Evolutionary conservation across 352 stramenopile genomes (phyloP).

Genomic region (Phytophthora tubulina): DNA sequence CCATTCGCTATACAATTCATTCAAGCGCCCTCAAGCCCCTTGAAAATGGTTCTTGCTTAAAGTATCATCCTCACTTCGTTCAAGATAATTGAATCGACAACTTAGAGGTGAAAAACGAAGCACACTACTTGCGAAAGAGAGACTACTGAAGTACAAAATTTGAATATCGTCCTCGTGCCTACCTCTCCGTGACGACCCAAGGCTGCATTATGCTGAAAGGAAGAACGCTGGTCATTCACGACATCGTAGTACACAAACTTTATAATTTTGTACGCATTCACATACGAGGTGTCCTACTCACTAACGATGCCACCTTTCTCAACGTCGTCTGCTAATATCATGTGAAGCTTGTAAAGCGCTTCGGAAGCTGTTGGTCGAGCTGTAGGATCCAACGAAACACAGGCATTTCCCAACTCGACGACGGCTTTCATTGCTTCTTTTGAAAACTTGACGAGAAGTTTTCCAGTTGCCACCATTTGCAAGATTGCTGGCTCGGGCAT

Average conservation of each 20-base stretch:
- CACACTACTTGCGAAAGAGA: too few species aligned
- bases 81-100: neutral
- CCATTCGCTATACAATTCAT: too few species aligned
- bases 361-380: slow-evolving; percentile 47
- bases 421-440: slow-evolving; percentile 19
- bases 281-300: neutral
- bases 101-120: neutral
- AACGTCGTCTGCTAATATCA: slow-evolving; percentile 30
- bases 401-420: slow-evolving; percentile 45
- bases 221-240: too few species aligned
- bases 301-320: slow-evolving; percentile 6
- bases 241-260: too few species aligned
- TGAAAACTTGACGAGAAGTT: slow-evolving; percentile 55
- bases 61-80: slow-evolving; percentile 1
- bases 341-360: slow-evolving; percentile 53
- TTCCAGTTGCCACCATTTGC: slow-evolving; percentile 56
- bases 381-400: slow-evolving; percentile 46
- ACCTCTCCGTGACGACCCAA: too few species aligned
- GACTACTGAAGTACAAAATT: too few species aligned
- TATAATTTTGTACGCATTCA: too few species aligned
- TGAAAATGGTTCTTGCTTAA: neutral
- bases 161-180: too few species aligned
- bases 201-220: too few species aligned
- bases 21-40: too few species aligned
- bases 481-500: slow-evolving; percentile 53